These are phyloP conservation scores for Nicotiana otophora DNA, from an alignment of 257 asterid species.

Conservation along the genomic window DNA sequence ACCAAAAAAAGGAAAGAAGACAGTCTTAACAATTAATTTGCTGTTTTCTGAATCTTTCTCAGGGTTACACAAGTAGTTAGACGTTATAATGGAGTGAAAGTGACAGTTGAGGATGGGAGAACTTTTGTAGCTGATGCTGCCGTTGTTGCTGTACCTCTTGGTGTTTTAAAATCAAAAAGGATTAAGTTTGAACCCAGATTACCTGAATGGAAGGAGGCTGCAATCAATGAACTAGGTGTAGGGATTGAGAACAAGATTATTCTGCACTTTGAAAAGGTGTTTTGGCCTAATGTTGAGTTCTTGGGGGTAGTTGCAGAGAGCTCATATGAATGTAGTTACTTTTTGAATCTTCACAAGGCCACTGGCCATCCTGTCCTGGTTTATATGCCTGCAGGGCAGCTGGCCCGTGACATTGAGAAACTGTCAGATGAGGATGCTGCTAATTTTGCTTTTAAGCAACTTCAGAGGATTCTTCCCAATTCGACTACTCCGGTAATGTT, in stretches of 20 bases:
- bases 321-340: slow-evolving; percentile 82
- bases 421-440: slow-evolving; percentile 89
- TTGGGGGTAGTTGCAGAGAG: slow-evolving; percentile 90
- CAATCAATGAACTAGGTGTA: slow-evolving; percentile 75
- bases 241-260: slow-evolving; percentile 97
- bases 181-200: slow-evolving; percentile 80
- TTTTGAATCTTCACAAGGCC: slow-evolving; percentile 95
- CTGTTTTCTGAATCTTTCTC: neutral
- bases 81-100: slow-evolving; percentile 72
- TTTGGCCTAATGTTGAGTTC: slow-evolving; percentile 98
- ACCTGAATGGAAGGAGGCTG: slow-evolving; percentile 94
- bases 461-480: slow-evolving; percentile 73
- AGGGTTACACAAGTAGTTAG: slow-evolving; percentile 79
- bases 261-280: slow-evolving; percentile 67
- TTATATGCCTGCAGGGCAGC: slow-evolving; percentile 93
- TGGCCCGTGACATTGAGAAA: slow-evolving; percentile 88
- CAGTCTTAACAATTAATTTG: neutral
- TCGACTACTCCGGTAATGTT: slow-evolving; percentile 73
- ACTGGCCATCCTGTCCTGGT: slow-evolving; percentile 89
- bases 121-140: slow-evolving; percentile 93
- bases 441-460: slow-evolving; percentile 69
- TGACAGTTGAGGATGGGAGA: slow-evolving; percentile 81
- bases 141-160: slow-evolving; percentile 75
- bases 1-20: neutral
- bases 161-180: slow-evolving; percentile 72